Evolutionary conservation across 2,329 filamentous ascomycete species (phyloP).

Genomic region (Thielaviopsis populi): DNA sequence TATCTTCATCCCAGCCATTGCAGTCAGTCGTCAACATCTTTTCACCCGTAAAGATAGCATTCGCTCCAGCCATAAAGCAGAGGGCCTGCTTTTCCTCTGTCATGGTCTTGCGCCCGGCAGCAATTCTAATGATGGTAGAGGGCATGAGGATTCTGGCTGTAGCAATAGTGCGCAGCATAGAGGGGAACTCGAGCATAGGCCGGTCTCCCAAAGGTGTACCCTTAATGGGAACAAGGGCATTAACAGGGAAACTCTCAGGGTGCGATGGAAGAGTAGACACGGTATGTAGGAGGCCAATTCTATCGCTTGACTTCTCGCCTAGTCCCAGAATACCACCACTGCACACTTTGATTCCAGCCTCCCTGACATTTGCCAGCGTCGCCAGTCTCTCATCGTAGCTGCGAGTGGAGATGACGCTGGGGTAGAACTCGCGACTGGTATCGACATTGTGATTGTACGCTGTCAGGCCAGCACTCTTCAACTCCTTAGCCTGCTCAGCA

Average conservation of each 20-base stretch:
- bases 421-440: slow-evolving; percentile 79
- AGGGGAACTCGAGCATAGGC: slow-evolving; percentile 59
- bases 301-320: slow-evolving; percentile 64
- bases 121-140: slow-evolving; percentile 70
- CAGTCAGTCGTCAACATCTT: slow-evolving; percentile 92
- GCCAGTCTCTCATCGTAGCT: slow-evolving; percentile 75
- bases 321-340: slow-evolving; percentile 78
- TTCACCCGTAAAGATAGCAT: slow-evolving; percentile 89
- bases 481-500: slow-evolving; percentile 59
- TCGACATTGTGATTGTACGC: slow-evolving; percentile 94
- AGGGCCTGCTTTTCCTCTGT: slow-evolving; percentile 76
- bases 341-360: slow-evolving; percentile 81
- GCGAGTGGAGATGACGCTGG: slow-evolving; percentile 69
- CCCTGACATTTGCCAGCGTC: slow-evolving; percentile 64
- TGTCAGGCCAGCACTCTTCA: slow-evolving; percentile 71
- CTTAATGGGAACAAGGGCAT: slow-evolving; percentile 79
- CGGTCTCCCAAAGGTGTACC: slow-evolving; percentile 71
- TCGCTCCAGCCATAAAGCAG: slow-evolving; percentile 82
- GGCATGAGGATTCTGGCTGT: slow-evolving; percentile 75
- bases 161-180: slow-evolving; percentile 67
- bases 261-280: slow-evolving; percentile 66
- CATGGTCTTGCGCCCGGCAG: slow-evolving; percentile 71
- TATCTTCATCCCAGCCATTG: slow-evolving; percentile 82
- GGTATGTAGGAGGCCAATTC: slow-evolving; percentile 70
- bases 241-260: slow-evolving; percentile 83